These are phyloP conservation scores for Solanum aculeatissimum DNA, from an alignment of 305 asterid species.

Conservation along the genomic window DNA sequence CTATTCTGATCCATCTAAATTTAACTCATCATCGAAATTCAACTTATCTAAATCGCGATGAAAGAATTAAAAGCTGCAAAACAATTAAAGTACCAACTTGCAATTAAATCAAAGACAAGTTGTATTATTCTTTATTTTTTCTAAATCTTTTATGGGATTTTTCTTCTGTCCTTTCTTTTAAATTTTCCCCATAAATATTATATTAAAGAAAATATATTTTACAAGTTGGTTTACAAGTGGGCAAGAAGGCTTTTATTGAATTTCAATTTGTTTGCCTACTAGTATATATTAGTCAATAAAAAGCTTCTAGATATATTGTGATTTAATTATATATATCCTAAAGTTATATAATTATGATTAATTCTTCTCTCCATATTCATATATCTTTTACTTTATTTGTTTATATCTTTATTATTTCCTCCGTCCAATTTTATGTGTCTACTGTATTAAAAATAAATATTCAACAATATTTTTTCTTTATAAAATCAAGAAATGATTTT, in stretches of 20 bases:
- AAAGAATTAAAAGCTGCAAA: background rate
- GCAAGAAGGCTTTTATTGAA: conserved; percentile 13
- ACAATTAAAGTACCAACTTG: conserved; percentile 7
- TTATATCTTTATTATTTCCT: too few species aligned
- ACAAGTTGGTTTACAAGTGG: conserved; percentile 32
- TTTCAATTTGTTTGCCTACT: background rate
- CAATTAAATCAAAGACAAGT: conserved; percentile 8
- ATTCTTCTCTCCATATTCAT: background rate
- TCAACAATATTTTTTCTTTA: too few species aligned
- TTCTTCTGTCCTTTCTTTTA: background rate
- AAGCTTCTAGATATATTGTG: background rate
- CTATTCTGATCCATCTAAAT: background rate
- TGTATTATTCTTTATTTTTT: background rate
- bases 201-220: background rate
- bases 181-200: background rate
- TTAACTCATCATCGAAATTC: background rate
- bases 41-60: background rate
- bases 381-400: background rate
- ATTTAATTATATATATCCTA: background rate
- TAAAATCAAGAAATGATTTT: too few species aligned
- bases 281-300: background rate
- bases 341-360: background rate
- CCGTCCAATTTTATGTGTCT: too few species aligned
- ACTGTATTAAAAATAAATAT: too few species aligned
- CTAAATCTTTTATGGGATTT: background rate